Evolutionary conservation across 2,329 filamentous ascomycete species (phyloP).

Genomic region (Phialophora expanda): DNA sequence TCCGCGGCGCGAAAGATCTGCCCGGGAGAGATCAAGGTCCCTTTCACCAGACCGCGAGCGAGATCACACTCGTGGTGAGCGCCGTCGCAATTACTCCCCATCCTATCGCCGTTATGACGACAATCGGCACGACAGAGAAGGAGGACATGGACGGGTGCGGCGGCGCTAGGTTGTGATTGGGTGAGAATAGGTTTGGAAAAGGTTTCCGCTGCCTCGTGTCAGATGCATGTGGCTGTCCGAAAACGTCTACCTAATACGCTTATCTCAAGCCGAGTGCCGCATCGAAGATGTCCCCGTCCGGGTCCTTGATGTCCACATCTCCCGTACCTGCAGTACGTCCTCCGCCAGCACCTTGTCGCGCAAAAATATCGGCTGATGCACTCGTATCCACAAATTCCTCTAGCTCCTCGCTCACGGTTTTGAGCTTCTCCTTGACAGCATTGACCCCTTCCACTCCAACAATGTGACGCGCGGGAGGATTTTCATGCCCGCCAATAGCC

Average conservation of each 20-base stretch:
- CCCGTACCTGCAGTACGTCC: conserved; percentile 25
- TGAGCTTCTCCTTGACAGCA: conserved; percentile 93
- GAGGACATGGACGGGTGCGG: conserved; percentile 19
- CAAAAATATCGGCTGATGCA: conserved; percentile 70
- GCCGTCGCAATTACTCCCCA: conserved; percentile 24
- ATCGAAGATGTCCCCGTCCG: conserved; percentile 32
- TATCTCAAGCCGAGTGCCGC: conserved; percentile 21
- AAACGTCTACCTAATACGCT: neutral
- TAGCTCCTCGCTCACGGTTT: conserved; percentile 92
- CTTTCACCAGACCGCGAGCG: conserved; percentile 26
- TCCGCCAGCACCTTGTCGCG: conserved; percentile 18
- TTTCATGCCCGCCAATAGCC: conserved; percentile 93
- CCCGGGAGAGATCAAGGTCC: conserved; percentile 41
- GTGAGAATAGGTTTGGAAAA: neutral
- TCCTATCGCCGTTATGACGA: conserved; percentile 16
- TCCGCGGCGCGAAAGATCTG: conserved; percentile 40
- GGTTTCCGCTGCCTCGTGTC: neutral
- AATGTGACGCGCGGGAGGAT: conserved; percentile 91
- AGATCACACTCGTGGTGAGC: conserved; percentile 18
- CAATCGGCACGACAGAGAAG: conserved; percentile 18
- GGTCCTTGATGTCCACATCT: conserved; percentile 30
- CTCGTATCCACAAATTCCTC: conserved; percentile 96
- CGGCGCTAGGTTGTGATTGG: conserved; percentile 13
- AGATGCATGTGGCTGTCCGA: neutral
- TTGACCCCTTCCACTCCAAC: conserved; percentile 86